Base-by-base conservation (phyloP, 306 rosid genomes). In the Quercus suber region DNA sequence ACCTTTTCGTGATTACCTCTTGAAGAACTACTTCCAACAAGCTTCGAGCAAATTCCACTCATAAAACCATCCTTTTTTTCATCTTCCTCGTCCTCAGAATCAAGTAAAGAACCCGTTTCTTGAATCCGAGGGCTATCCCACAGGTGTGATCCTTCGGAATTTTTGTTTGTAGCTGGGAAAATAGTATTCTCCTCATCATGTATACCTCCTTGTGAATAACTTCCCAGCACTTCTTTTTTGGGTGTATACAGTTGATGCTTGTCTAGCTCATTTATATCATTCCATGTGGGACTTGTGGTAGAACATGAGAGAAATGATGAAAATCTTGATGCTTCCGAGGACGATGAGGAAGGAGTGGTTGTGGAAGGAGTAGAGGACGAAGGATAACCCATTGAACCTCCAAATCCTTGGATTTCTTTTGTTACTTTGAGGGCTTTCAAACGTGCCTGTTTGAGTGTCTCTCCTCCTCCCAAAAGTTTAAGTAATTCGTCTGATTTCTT, bases 341-440 rank as follows among this genome's bases (percentile, higher is more conserved):
- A 63, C 3, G 77, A 69, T 23, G 82, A 67, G 12, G 73, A 61
- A 21, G 90, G 80, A 14, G 92, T 52, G 2, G 80, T 69, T 9
- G 76, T 9, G 0, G 79, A 55, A 12, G 79, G 67, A 10, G 75
- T 28, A 53, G 57, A 10, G 4, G 70, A 55, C 12, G 82, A 78
- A 20, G 90, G 75, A 49, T 88, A 77, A 55, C 37, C 73, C 55
- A 35, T 0, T 74, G 87, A 59, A 76, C 86, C 81, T 67, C 95
- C 95, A 82, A 90, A 91, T 3, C 97, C 98, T 77, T 86, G 88
- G 75, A 93, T 93, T 92, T 90, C 97, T 55, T 78, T 90, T 30
- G 93, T 90, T 81, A 90, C 75, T 84, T 81, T 90, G 3, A 93
- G 87, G 73, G 98, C 97, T 79, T 79, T 90, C 55, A 86, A 75